Evolutionary conservation across 768 basidiomycete species (phyloP).

Genomic region (Mycena alexandri): DNA sequence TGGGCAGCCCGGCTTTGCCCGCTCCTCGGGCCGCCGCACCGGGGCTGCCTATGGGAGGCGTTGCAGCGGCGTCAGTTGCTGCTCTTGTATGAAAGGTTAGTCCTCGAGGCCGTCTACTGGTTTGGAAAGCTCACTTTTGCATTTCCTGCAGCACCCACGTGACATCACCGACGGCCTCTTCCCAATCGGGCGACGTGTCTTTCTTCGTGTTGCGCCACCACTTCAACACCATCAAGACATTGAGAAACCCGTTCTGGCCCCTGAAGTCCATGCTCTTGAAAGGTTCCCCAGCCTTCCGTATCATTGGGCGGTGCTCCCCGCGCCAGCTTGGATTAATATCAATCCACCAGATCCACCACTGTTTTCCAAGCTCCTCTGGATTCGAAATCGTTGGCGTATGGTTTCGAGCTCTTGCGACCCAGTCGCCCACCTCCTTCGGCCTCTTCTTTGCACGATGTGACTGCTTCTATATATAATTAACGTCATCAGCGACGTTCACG

Average conservation of each 20-base stretch:
- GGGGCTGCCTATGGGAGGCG: too few species aligned
- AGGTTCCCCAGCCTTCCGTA: background rate
- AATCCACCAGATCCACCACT: conserved; percentile 1
- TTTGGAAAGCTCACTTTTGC: background rate
- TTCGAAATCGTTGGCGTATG: background rate
- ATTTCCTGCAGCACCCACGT: background rate
- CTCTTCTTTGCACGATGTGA: background rate
- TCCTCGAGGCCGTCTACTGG: too few species aligned
- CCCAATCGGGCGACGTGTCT: background rate
- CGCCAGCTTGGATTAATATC: background rate
- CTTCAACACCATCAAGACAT: background rate
- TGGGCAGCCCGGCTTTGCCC: too few species aligned
- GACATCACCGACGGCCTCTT: background rate
- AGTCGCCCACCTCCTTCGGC: background rate
- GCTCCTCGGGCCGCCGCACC: too few species aligned
- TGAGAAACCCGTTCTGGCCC: background rate
- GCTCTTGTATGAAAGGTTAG: background rate
- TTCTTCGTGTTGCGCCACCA: background rate
- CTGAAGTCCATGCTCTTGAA: background rate
- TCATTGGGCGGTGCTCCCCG: background rate
- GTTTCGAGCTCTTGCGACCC: background rate
- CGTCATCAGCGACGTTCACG: background rate
- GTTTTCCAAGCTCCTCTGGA: background rate
- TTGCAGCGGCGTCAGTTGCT: too few species aligned
- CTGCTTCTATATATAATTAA: background rate